These are phyloP conservation scores for Oryza coarctata DNA, from an alignment of 176 grass and related monocot species.

Conservation along the genomic window DNA sequence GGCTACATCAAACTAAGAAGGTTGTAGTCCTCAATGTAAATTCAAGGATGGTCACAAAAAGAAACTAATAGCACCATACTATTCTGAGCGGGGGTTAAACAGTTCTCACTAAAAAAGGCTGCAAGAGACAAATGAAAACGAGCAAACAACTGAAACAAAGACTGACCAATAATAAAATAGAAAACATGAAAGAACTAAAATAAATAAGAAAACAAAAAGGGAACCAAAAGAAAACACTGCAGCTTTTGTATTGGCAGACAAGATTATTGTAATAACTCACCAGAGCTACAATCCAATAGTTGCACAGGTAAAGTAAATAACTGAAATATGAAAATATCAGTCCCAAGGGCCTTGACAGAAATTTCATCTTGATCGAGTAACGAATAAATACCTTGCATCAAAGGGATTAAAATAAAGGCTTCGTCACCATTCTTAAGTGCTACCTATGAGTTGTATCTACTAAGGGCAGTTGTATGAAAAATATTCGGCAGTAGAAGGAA, in stretches of 20 bases:
- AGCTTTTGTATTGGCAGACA: neutral
- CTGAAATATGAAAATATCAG: neutral
- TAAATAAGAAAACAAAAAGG: neutral
- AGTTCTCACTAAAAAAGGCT: neutral
- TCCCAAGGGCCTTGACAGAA: neutral
- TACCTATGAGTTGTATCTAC: too few relatives aligned
- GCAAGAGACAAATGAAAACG: neutral
- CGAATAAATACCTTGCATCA: neutral
- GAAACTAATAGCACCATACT: neutral
- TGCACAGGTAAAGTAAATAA: neutral
- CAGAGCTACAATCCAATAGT: neutral
- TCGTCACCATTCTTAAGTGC: neutral
- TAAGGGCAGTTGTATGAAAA: too few relatives aligned
- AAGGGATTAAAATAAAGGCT: neutral
- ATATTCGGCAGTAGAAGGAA: too few relatives aligned
- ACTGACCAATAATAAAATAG: neutral
- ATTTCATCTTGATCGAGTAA: neutral
- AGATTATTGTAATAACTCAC: too few relatives aligned
- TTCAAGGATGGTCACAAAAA: neutral
- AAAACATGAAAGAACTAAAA: neutral
- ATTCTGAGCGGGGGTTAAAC: neutral
- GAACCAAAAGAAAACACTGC: neutral
- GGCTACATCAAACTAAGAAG: constrained; percentile 8
- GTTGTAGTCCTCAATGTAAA: neutral
- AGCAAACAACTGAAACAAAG: neutral